Percentiles rank a stretch among this genome's conserved stretches.
Evolutionary conservation across 345 rosid genomes (phyloP).

Genomic region (Citrus glauca): DNA sequence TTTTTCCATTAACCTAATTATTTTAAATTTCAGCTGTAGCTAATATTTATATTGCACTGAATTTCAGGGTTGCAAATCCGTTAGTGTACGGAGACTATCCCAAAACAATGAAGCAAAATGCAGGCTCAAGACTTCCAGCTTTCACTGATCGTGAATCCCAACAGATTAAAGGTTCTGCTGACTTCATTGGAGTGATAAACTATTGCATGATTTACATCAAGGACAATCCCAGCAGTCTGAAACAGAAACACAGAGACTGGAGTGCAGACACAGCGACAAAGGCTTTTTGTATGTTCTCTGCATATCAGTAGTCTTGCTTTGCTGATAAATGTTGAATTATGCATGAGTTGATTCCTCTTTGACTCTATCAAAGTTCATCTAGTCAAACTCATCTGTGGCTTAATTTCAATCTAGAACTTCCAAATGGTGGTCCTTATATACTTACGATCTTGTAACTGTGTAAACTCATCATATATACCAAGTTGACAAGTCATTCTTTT

Average conservation of each 20-base stretch:
- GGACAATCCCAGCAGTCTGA: conserved; percentile 27
- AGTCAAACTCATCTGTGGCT: not conserved
- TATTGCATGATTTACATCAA: conserved; percentile 25
- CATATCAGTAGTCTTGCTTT: not conserved
- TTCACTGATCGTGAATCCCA: conserved; percentile 55
- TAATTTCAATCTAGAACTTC: not conserved
- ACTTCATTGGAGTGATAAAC: conserved; percentile 53
- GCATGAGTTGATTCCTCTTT: not conserved
- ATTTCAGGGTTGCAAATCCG: conserved; percentile 59
- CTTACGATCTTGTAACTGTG: not conserved
- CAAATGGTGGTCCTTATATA: not conserved
- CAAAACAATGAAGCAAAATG: conserved; percentile 45
- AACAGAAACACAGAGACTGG: conserved; percentile 30
- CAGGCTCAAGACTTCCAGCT: conserved; percentile 61
- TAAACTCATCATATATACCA: not conserved
- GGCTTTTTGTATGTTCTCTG: conserved; percentile 19
- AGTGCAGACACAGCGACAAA: conserved; percentile 26
- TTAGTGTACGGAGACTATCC: conserved; percentile 82
- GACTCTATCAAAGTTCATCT: not conserved
- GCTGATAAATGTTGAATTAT: not conserved
- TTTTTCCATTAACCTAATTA: not conserved
- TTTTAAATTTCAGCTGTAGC: too few species aligned
- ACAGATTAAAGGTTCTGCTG: conserved; percentile 58
- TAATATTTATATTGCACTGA: not conserved
- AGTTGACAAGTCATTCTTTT: not conserved